These are phyloP conservation scores for Botrytis aclada DNA, from an alignment of 2,329 filamentous ascomycete species.

Conservation along the genomic window DNA sequence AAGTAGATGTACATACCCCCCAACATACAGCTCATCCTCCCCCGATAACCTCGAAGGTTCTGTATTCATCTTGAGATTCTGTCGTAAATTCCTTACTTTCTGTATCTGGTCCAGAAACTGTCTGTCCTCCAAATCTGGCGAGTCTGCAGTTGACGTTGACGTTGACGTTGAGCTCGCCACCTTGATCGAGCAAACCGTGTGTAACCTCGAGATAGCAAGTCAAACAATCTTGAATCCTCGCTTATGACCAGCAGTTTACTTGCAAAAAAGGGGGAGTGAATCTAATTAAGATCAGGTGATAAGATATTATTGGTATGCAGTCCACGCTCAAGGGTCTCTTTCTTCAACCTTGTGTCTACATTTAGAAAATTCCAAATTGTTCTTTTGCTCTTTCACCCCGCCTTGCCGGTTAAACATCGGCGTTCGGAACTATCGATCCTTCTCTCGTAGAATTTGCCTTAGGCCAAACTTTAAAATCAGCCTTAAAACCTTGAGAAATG, in stretches of 20 bases:
- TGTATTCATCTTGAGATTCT: slow-evolving; percentile 39
- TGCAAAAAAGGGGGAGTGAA: neutral
- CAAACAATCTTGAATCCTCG: slow-evolving; percentile 7
- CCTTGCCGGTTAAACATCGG: slow-evolving; percentile 8
- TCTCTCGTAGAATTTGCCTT: neutral
- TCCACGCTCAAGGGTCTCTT: neutral
- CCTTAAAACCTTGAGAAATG: neutral
- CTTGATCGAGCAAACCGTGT: neutral
- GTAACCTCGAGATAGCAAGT: neutral
- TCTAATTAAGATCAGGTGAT: slow-evolving; percentile 2
- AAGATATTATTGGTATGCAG: slow-evolving; percentile 1
- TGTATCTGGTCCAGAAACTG: slow-evolving; percentile 1
- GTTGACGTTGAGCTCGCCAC: slow-evolving; percentile 3
- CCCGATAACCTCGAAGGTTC: slow-evolving; percentile 66
- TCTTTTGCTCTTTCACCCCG: slow-evolving; percentile 2
- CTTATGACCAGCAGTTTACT: neutral
- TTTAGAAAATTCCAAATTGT: slow-evolving; percentile 2
- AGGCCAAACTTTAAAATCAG: neutral
- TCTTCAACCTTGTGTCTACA: slow-evolving; percentile 1
- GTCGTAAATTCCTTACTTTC: slow-evolving; percentile 5
- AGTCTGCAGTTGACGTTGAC: neutral
- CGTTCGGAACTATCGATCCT: no score
- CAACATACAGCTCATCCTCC: slow-evolving; percentile 70
- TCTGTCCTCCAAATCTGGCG: neutral
- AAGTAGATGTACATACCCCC: slow-evolving; percentile 57